phyloP scores from a whole-genome alignment of 257 asterid genomes.

The Forsythia suspensa region DNA sequence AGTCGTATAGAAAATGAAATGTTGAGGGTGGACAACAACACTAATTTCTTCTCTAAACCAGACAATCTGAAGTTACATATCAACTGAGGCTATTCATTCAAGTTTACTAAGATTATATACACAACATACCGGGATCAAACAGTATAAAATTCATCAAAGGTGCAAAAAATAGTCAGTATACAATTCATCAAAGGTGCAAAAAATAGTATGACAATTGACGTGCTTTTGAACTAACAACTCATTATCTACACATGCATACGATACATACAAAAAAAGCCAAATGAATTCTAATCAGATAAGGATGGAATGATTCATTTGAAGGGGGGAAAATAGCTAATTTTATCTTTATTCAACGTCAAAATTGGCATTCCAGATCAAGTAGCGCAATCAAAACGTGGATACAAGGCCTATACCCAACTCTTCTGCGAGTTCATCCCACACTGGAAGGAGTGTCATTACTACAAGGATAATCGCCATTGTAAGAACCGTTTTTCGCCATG shows the following conservation, averaged over 20 bases:
- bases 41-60: neutral
- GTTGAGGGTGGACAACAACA: neutral
- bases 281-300: neutral
- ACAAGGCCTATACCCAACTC: conserved; percentile 89
- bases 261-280: neutral
- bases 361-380: conserved; percentile 29
- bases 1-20: neutral
- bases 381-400: conserved; percentile 43
- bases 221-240: neutral
- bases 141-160: neutral
- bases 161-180: neutral
- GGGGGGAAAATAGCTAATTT: conserved; percentile 1
- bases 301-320: neutral
- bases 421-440: conserved; percentile 97
- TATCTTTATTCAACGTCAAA: conserved; percentile 36
- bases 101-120: neutral
- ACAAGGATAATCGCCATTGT: conserved; percentile 54
- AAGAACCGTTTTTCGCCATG: conserved; percentile 64
- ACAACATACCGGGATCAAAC: neutral
- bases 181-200: neutral
- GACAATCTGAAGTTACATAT: neutral
- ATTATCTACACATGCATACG: neutral
- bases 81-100: neutral
- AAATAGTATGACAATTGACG: neutral
- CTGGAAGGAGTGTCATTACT: conserved; percentile 81